Base-by-base conservation (phyloP, 345 rosid genomes). In the Linum lewisii region DNA sequence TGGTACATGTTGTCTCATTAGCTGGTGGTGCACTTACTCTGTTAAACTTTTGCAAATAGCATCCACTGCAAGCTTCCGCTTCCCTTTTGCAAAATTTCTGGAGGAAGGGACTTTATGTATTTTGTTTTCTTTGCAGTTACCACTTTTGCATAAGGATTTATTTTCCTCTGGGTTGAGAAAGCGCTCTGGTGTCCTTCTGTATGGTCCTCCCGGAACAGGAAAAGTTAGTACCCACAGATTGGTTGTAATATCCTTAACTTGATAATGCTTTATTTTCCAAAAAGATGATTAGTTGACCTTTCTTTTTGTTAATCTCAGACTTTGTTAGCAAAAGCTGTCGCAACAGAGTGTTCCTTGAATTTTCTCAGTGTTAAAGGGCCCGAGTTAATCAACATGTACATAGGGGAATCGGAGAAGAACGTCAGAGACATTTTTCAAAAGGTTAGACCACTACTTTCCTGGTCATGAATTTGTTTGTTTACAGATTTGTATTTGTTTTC, bases 201-300 rank as follows among this genome's bases (percentile, higher is more conserved):
- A 93, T 72, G 99, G 99, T 57, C 99, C 99, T 77, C 99, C 97
- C 45, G 98, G 97, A 75, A 88, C 97, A 9, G 98, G 98, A 61
- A 88, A 92, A 75, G 99, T 92, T 69, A 58, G 82, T 61, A 52
- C 16, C 32, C 56, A 49, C 47, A 42, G 47, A 42, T 42, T 8
- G 1, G 34, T 29, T 29, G 34, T 29, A 29, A 29, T 29, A 29
- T 29, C 34, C 34, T 29, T 8, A 29, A 29, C 34, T 29, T 29
- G 47, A 42, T 16, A 42, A 42, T 42, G 47, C 47, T 42, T 42
- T 55, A 7, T 66, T 20, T 52, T 21, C 24, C 20, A 54, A 65
- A 24, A 13, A 51, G 19, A 50, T 54, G 4, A 20, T 54, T 58
- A 74, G 60, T 57, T 60, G 21, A 13, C 60, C 24, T 42, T 24